A percentile compares a stretch with the other conserved stretches of the same genome.
Evolutionary conservation across 345 rosid species (phyloP).

Genomic region (Arabis alpina): DNA sequence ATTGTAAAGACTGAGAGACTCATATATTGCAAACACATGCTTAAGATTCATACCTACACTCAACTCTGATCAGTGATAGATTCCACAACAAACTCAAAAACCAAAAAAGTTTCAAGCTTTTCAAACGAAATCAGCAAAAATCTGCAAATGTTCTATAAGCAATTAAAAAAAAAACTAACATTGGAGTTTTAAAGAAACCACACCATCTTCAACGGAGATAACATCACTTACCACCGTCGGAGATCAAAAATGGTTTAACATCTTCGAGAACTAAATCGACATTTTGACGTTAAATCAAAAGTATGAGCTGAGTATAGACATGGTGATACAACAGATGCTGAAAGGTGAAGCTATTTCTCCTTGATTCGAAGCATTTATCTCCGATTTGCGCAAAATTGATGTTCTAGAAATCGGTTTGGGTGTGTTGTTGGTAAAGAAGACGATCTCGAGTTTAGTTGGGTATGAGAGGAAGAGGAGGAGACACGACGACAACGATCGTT

Average conservation of each 20-base stretch:
- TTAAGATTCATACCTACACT: too few relatives aligned
- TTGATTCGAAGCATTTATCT: conserved; percentile 49
- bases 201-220: conserved; percentile 83
- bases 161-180: conserved; percentile 47
- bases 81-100: too few relatives aligned
- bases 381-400: conserved; percentile 24
- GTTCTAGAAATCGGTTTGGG: conserved; percentile 5
- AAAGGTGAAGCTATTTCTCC: conserved; percentile 38
- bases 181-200: conserved; percentile 82
- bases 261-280: conserved; percentile 88
- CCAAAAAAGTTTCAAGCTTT: not conserved
- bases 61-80: too few relatives aligned
- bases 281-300: conserved; percentile 77
- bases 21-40: too few relatives aligned
- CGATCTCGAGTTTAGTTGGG: conserved; percentile 32
- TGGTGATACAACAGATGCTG: conserved; percentile 51
- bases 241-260: conserved; percentile 80
- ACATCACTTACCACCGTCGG: conserved; percentile 94
- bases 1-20: too few relatives aligned
- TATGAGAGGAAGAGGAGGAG: conserved; percentile 2
- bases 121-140: conserved; percentile 2
- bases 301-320: conserved; percentile 77
- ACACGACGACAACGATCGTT: too few relatives aligned
- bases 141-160: not conserved
- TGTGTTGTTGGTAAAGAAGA: conserved; percentile 4